Conservation (phyloP, 768 basidiomycete species). For the Pleurotus cornucopiae region DNA sequence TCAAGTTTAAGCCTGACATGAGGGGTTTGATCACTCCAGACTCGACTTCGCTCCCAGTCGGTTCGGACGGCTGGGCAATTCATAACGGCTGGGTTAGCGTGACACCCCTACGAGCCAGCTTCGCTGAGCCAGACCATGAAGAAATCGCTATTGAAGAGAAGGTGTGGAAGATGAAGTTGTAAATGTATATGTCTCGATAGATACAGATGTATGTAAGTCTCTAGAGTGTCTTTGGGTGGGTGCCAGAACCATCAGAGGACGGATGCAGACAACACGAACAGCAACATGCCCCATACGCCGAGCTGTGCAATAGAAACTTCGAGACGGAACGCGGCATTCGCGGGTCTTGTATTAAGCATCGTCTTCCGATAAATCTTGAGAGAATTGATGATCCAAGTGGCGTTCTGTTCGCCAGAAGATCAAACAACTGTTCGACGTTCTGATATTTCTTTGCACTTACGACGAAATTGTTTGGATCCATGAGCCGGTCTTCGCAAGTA, state of each 20-base stretch:
- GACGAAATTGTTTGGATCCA: conserved; percentile 69
- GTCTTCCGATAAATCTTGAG: conserved; percentile 72
- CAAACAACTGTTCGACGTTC: background rate
- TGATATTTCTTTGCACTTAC: conserved; percentile 33
- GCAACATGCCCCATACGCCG: no score
- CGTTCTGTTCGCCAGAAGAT: conserved; percentile 45
- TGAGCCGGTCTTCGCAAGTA: conserved; percentile 58
- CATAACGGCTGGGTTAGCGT: conserved; percentile 67
- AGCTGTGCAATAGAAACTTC: background rate
- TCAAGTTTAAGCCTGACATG: conserved; percentile 74
- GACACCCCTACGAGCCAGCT: conserved; percentile 72
- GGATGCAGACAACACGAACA: background rate
- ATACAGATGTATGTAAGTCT: background rate
- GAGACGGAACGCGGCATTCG: background rate
- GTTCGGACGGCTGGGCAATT: conserved; percentile 82
- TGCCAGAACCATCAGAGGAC: no score
- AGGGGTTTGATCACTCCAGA: conserved; percentile 60
- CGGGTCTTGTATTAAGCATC: conserved; percentile 24
- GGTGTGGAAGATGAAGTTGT: conserved; percentile 58
- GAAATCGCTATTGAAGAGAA: conserved; percentile 27
- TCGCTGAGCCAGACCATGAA: conserved; percentile 53
- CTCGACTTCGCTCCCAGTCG: conserved; percentile 56
- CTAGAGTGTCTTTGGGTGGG: no score
- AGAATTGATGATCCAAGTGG: conserved; percentile 76
- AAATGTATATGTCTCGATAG: conserved; percentile 14